Base-by-base conservation (phyloP, 306 rosid genomes). In the Pyrus bretschneideri region DNA sequence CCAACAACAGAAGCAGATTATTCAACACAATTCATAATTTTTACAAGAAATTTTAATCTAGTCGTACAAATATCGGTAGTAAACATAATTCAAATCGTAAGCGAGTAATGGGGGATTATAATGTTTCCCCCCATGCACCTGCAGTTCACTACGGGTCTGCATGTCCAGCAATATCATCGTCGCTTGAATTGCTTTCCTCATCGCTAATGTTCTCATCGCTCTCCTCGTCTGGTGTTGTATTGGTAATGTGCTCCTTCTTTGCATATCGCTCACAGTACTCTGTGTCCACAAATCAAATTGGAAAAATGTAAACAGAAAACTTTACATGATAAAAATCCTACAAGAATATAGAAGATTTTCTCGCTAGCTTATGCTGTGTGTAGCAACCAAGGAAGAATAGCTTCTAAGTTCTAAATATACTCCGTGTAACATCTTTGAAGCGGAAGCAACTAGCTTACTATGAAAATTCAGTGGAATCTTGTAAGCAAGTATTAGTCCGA, bases 201-300 rank as follows among this genome's bases (percentile, higher is more conserved):
- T 91, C 90, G 69, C 91, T 91, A 63, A 89, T 91, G 78, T 88
- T 92, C 46, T 91, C 98, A 19, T 64, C 93, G 63, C 92, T 89
- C 17, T 90, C 97, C 60, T 88, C 97, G 59, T 89, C 99, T 14
- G 88, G 83, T 21, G 84, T 77, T 49, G 92, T 60, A 74, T 90
- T 91, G 23, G 74, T 61, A 60, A 86, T 83, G 64, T 87, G 84
- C 78, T 91, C 99, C 87, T 86, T 87, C 84, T 87, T 96, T 12
- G 99, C 99, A 74, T 92, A 96, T 63, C 86, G 81, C 85, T 96
- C 98, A 62, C 98, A 96, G 78, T 96, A 96, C 83, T 96, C 99
- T 96, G 91, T 65, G 74, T 76, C 79, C 82, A 83, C 72, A 87
- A 30, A 82, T 22, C 76, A 67, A 51, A 81, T 25, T 40, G 30